A percentile compares a stretch with the other conserved stretches of the same genome.
Conservation (phyloP, 2,329 filamentous ascomycete species). For the Aspergillus jensenii region DNA sequence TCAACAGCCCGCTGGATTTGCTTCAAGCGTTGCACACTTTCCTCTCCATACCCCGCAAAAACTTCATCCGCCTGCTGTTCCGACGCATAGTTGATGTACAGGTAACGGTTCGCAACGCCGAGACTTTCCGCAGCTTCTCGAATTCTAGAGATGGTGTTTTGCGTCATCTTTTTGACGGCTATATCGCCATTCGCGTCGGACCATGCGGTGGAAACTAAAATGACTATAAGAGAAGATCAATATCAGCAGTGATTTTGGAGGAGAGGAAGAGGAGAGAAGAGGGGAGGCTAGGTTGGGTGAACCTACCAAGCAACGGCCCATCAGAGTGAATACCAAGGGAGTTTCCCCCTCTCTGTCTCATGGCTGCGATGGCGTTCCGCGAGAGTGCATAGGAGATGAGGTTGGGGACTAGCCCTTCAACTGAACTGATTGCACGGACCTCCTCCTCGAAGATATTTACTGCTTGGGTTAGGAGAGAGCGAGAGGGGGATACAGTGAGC, state of each 20-base stretch:
- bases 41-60: conserved; percentile 38
- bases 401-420: conserved; percentile 10
- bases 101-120: conserved; percentile 27
- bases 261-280: background rate
- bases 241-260: too few species aligned
- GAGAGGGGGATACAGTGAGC: conserved; percentile 9
- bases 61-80: conserved; percentile 32
- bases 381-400: conserved; percentile 15
- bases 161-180: conserved; percentile 12
- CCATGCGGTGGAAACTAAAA: conserved; percentile 16
- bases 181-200: conserved; percentile 4
- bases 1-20: conserved; percentile 38
- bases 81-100: conserved; percentile 47
- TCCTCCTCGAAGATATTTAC: conserved; percentile 14
- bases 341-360: conserved; percentile 20
- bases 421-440: conserved; percentile 9
- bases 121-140: conserved; percentile 22
- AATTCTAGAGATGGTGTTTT: conserved; percentile 7
- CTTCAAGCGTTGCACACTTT: conserved; percentile 32
- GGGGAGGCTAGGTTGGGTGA: too few species aligned
- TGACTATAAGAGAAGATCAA: background rate
- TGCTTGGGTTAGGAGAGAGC: conserved; percentile 8
- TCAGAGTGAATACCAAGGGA: conserved; percentile 19
- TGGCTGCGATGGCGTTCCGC: conserved; percentile 13
- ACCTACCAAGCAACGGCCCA: conserved; percentile 15